Evolutionary conservation across 352 stramenopile species (phyloP).

Genomic region (Globisporangium sylvaticum): DNA sequence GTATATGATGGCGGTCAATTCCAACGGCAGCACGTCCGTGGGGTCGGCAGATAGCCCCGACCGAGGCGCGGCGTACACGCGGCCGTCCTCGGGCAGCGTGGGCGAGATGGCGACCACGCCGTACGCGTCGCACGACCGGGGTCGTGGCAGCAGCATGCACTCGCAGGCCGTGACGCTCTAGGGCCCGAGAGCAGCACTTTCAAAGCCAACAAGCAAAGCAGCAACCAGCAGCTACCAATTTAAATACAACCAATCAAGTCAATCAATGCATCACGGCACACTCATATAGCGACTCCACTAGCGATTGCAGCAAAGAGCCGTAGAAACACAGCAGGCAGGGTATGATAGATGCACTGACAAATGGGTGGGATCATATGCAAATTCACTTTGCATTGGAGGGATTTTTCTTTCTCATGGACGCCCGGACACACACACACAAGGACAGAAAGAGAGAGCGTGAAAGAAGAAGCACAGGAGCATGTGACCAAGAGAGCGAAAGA

Average conservation of each 20-base stretch:
- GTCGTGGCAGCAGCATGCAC: not conserved
- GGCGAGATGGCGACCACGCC: conserved; percentile 8
- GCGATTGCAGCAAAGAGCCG: not conserved
- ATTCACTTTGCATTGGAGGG: not conserved
- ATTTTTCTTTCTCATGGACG: conserved; percentile 9
- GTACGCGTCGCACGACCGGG: conserved; percentile 1
- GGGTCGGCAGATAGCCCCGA: conserved; percentile 1
- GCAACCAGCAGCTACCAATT: not conserved
- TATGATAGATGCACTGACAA: not conserved
- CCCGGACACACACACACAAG: not conserved
- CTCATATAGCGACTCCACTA: not conserved
- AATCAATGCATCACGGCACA: not conserved
- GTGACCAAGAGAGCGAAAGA: not conserved
- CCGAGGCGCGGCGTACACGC: not conserved
- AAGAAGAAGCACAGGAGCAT: not conserved
- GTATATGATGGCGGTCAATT: conserved; percentile 6
- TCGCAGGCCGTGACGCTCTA: conserved; percentile 16
- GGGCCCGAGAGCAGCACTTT: not conserved
- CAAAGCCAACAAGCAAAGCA: not conserved
- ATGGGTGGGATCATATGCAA: conserved; percentile 5
- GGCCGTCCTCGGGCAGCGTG: conserved; percentile 10
- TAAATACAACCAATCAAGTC: conserved; percentile 1
- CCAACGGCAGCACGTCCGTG: not conserved
- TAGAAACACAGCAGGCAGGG: not conserved
- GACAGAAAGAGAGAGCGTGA: not conserved